Base-by-base conservation (phyloP, 768 basidiomycete species). In the Cytidiella melzeri region DNA sequence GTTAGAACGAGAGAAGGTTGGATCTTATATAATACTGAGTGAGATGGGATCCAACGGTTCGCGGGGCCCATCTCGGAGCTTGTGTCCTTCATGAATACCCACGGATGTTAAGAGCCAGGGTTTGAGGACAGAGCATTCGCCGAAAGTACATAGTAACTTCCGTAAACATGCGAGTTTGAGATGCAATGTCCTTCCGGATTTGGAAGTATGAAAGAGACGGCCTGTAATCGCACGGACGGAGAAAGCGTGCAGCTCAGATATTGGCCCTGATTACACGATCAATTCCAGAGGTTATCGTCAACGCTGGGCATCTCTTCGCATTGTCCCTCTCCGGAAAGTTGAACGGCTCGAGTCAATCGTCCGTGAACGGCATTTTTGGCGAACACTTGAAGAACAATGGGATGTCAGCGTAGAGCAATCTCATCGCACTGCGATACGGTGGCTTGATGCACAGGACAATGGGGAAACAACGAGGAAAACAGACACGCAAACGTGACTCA, bases 1-100 rank as follows among this genome's bases (percentile, higher is more conserved):
- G 47, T 45, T 51, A 50, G 52, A 48, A 39, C 41, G 13, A 43
- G 36, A 47, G 58, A 64, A 59, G 56, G 62, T 64, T 64, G 47
- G 54, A 49, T 53, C 59, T 64, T 64, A 64, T 64, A 64, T 64
- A 61, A 64, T 51, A 58, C 47, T 20, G 48, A 28, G 57, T 43
- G 56, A 52, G 60, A 34, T 34, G 30, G 9, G 30, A 34, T 34
- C 30, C 30, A 45, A 51, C 30, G 30, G 13, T 12, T 27, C 39
- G 38, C 40, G 40, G 40, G 47, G 40, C 20, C 10, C 7, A 24
- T 48, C 51, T 54, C 60, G 53, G 50, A 57, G 60, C 59, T 57
- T 58, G 55, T 46, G 30, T 7, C 30, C 30, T 34, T 34, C 9
- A 7, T 34, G 48, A 50, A 51, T 6, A 55, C 57, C 56, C 42